A percentile compares a stretch with the other conserved stretches of the same genome.
These are phyloP conservation scores for Hevea brasiliensis DNA, from an alignment of 345 rosid genomes.

Conservation along the genomic window DNA sequence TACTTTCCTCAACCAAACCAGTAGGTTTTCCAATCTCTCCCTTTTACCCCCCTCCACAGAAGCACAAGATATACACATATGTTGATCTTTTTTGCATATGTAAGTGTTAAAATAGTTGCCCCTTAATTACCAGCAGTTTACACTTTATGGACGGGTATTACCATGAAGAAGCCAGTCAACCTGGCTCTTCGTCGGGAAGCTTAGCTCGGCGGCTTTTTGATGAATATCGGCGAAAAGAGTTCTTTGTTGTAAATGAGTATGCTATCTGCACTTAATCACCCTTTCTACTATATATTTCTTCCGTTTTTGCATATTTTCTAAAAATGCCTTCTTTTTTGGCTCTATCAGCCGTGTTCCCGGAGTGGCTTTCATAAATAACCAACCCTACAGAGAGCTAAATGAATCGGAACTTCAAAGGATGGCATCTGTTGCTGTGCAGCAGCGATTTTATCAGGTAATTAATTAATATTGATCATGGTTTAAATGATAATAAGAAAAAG, in stretches of 20 bases:
- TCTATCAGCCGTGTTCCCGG: slow-evolving; percentile 60
- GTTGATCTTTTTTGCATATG: too few species aligned
- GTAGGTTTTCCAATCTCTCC: slow-evolving; percentile 24
- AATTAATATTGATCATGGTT: background rate
- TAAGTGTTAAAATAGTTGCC: background rate
- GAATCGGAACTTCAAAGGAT: slow-evolving; percentile 43
- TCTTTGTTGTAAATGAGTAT: slow-evolving; percentile 43
- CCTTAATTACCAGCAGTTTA: slow-evolving; percentile 41
- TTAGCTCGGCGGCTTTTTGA: slow-evolving; percentile 45
- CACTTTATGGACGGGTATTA: slow-evolving; percentile 52
- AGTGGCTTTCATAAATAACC: slow-evolving; percentile 51
- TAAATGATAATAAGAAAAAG: background rate
- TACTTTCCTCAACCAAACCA: slow-evolving; percentile 39
- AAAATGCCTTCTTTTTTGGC: background rate
- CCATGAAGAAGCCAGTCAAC: slow-evolving; percentile 39
- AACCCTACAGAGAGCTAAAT: slow-evolving; percentile 52
- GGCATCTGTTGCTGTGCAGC: slow-evolving; percentile 46
- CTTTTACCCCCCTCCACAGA: background rate
- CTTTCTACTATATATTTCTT: background rate
- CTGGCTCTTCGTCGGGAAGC: slow-evolving; percentile 48
- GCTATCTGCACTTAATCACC: background rate
- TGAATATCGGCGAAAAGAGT: slow-evolving; percentile 40
- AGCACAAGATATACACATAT: background rate
- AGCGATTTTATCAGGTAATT: slow-evolving; percentile 65
- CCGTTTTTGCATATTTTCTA: background rate